Percentiles rank a stretch among this genome's conserved stretches.
Conservation (phyloP, 495 filamentous ascomycete genomes). For the Daldinia childiae region DNA sequence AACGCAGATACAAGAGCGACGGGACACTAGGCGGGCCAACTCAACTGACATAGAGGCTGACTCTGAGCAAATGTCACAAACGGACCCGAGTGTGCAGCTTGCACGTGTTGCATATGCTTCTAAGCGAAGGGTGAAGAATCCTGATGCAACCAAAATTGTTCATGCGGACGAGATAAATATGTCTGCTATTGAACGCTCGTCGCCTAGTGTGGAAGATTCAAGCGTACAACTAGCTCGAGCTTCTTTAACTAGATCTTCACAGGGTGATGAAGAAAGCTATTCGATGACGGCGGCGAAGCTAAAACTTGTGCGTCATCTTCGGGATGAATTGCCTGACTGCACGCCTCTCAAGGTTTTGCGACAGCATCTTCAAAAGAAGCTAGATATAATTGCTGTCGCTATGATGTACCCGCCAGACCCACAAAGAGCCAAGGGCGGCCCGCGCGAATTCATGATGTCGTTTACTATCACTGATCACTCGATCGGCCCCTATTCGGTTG, state of each 20-base stretch:
- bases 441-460: constrained; percentile 73
- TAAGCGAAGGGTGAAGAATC: constrained; percentile 39
- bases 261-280: constrained; percentile 39
- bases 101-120: constrained; percentile 49
- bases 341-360: constrained; percentile 71
- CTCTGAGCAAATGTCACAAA: constrained; percentile 14
- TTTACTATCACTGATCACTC: constrained; percentile 76
- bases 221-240: constrained; percentile 41
- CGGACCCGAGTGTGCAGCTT: constrained; percentile 49
- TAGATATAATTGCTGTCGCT: constrained; percentile 76
- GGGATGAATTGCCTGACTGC: constrained; percentile 72
- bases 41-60: constrained; percentile 2
- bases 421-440: constrained; percentile 69
- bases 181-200: constrained; percentile 12
- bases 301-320: constrained; percentile 58
- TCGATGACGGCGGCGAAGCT: constrained; percentile 50
- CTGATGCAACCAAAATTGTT: constrained; percentile 23
- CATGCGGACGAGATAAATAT: constrained; percentile 3
- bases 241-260: constrained; percentile 33
- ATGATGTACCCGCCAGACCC: constrained; percentile 64
- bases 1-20: constrained; percentile 11
- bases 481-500: constrained; percentile 54
- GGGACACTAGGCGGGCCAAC: background rate
- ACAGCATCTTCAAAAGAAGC: constrained; percentile 60
- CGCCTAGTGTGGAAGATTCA: constrained; percentile 30